Conservation (phyloP, 1,139 yeast genomes). For the Suhomyces yuchorum region DNA sequence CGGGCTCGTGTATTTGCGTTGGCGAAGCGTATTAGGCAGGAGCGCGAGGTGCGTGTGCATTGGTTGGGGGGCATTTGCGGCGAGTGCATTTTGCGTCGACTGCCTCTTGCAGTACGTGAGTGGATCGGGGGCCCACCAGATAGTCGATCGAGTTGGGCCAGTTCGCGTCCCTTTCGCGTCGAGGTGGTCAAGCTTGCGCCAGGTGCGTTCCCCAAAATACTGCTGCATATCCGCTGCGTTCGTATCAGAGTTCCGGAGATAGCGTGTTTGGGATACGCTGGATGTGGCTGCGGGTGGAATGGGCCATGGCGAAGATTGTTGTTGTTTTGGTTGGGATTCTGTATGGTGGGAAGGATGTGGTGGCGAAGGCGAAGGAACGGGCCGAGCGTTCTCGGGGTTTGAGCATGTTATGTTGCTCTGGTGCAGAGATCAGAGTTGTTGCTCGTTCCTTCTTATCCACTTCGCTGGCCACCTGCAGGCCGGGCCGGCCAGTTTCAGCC, state of each 20-base stretch:
- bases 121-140: too few relatives aligned
- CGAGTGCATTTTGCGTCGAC: too few relatives aligned
- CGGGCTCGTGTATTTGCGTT: slow-evolving; percentile 6
- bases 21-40: slow-evolving; percentile 3
- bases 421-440: neutral
- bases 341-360: too few relatives aligned
- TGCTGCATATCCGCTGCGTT: neutral
- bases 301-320: too few relatives aligned
- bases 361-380: too few relatives aligned
- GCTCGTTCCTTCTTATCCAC: neutral
- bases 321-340: too few relatives aligned
- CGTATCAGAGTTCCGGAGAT: neutral
- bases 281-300: too few relatives aligned
- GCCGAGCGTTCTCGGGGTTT: neutral
- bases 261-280: neutral
- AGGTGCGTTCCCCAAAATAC: neutral
- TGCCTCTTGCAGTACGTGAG: too few relatives aligned
- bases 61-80: too few relatives aligned
- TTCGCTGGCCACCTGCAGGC: neutral
- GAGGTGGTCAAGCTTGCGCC: neutral
- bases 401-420: neutral
- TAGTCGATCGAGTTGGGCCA: too few relatives aligned
- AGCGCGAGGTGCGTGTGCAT: slow-evolving; percentile 1
- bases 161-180: neutral
- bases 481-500: neutral